Evolutionary conservation across 192 early-diverging fungal species (phyloP).

Genomic region (Jimgerdemannia flammicorona): DNA sequence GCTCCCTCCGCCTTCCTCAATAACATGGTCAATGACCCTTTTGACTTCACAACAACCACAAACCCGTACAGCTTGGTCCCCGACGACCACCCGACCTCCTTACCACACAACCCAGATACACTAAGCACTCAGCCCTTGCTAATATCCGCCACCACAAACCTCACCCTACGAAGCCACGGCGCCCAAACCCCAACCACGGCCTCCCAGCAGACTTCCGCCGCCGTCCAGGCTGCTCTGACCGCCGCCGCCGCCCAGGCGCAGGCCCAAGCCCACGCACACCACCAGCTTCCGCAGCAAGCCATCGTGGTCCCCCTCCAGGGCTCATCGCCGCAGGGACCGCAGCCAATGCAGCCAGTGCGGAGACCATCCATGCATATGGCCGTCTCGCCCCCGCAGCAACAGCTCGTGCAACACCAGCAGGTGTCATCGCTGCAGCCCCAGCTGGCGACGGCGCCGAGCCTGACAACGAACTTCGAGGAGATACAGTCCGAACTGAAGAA

Average conservation of each 20-base stretch:
- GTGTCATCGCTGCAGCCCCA: background rate
- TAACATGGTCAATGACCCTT: background rate
- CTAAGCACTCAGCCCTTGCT: background rate
- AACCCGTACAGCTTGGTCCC: background rate
- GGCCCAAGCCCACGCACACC: background rate
- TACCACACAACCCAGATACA: background rate
- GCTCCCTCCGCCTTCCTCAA: background rate
- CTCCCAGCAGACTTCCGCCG: background rate
- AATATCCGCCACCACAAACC: background rate
- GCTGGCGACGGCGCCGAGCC: background rate
- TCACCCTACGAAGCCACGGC: background rate
- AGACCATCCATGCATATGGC: too few relatives aligned
- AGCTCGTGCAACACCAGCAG: background rate
- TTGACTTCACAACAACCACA: background rate
- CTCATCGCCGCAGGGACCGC: too few relatives aligned
- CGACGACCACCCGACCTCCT: background rate
- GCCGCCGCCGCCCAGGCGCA: background rate
- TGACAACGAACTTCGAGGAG: constrained; percentile 29
- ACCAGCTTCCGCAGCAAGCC: background rate
- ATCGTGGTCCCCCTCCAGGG: too few relatives aligned
- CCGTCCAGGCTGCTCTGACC: background rate
- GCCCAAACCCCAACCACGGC: background rate
- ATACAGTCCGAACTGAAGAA: constrained; percentile 65
- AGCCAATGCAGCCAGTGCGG: too few relatives aligned
- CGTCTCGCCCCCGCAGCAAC: background rate